Percentiles rank a stretch among this genome's conserved stretches.
These are phyloP conservation scores for Trichoderma sp. DNA, from an alignment of 2,329 filamentous ascomycete genomes.

Conservation along the genomic window DNA sequence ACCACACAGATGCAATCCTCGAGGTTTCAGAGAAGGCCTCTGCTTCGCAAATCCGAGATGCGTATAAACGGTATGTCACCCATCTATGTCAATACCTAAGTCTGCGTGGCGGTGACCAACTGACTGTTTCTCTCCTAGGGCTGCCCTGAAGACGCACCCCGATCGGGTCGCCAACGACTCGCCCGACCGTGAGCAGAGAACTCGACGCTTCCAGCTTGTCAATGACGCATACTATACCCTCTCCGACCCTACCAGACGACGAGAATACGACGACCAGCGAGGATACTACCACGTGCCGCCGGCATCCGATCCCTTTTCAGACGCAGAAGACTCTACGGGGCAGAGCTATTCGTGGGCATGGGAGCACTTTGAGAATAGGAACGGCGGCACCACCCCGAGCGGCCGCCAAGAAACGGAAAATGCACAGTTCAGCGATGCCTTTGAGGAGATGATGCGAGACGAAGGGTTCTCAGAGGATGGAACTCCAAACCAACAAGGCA, in stretches of 20 bases:
- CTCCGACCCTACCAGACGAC: constrained; percentile 71
- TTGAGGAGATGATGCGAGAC: constrained; percentile 88
- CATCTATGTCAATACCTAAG: neutral
- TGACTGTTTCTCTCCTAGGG: constrained; percentile 47
- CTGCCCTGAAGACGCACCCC: constrained; percentile 87
- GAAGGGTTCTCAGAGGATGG: constrained; percentile 75
- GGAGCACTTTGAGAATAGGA: constrained; percentile 54
- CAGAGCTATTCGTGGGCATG: constrained; percentile 75
- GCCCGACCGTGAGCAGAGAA: constrained; percentile 77
- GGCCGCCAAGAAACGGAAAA: constrained; percentile 58
- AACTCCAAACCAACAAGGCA: constrained; percentile 41
- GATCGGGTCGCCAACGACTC: constrained; percentile 84
- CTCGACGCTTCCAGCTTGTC: constrained; percentile 84
- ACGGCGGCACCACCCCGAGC: constrained; percentile 37
- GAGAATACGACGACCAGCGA: constrained; percentile 76
- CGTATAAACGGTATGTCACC: constrained; percentile 75
- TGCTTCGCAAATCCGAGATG: constrained; percentile 82
- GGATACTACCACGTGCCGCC: constrained; percentile 32
- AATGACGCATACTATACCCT: constrained; percentile 94
- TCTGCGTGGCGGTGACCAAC: neutral
- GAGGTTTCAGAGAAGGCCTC: constrained; percentile 71
- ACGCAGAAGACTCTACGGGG: constrained; percentile 42
- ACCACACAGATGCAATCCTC: constrained; percentile 64
- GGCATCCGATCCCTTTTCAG: constrained; percentile 46
- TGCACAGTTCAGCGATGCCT: constrained; percentile 82